Evolutionary conservation across 441 rosid genomes (phyloP), one percentile per base, ranked within the genome.

Genomic region (Populus tomentosa): DNA sequence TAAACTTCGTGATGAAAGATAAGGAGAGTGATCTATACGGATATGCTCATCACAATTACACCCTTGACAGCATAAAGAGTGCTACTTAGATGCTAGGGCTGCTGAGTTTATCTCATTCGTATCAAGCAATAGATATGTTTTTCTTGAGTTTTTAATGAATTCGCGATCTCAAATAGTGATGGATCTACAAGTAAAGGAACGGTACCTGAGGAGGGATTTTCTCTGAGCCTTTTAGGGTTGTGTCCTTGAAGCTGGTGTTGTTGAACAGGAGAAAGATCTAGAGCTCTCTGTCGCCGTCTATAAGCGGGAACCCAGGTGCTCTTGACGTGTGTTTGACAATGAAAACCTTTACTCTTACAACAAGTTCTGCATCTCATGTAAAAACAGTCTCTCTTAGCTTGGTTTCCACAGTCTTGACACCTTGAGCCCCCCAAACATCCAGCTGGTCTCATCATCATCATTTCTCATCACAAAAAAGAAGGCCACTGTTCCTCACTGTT

Each of bases 261-360:
- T 30, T 77, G 76, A 62, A 83, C 26, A 53, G 77, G 74, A 23
- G 20, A 68, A 64, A 64, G 71, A 18, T 76, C 84, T 28, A 84
- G 91, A 69, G 87, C 92, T 64, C 89, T 86, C 72, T 87, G 97
- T 8, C 95, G 89, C 85, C 98, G 89, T 75, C 87, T 91, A 2
- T 91, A 83, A 26, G 98, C 94, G 64, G 99, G 91, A 83, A 94
- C 92, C 98, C 99, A 95, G 36, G 99, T 95, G 84, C 99, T 95
- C 80, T 85, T 94, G 56, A 95, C 88, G 85, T 95, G 99, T 69
- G 99, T 95, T 65, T 80, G 83, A 80, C 98, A 94, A 1, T 87
- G 88, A 61, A 94, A 92, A 40, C 94, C 95, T 68, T 94, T 94
- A 82, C 91, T 91, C 73, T 91, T 95, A 73, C 99, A 95, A 63